Percentiles rank a stretch among this genome's conserved stretches.
Evolutionary conservation across 371 early-diverging fungal species (phyloP).

Genomic region (Apophysomyces trapeziformis): DNA sequence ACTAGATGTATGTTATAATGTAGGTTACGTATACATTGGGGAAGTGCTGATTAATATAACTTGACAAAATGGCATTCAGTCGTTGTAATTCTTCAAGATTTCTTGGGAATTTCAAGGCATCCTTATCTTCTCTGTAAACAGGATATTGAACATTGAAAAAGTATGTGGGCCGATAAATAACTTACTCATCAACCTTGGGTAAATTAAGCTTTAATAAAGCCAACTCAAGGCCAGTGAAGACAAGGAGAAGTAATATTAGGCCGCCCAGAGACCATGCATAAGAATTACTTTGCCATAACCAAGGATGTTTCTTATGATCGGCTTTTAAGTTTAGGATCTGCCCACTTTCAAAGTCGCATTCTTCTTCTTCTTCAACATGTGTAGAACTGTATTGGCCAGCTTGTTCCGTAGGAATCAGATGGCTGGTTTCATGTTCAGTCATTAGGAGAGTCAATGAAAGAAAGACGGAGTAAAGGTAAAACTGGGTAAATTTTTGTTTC

Average conservation of each 20-base stretch:
- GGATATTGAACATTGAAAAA: conserved; percentile 10
- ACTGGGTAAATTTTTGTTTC: too few species aligned
- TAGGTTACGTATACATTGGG: conserved; percentile 58
- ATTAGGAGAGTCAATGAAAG: conserved; percentile 7
- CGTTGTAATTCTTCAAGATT: conserved; percentile 58
- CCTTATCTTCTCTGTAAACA: conserved; percentile 52
- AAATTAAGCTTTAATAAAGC: conserved; percentile 38
- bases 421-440: conserved; percentile 13
- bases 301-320: conserved; percentile 21
- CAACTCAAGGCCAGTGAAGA: conserved; percentile 41
- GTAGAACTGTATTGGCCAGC: background rate
- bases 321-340: background rate
- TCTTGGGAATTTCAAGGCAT: conserved; percentile 60
- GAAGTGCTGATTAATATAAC: conserved; percentile 64
- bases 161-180: conserved; percentile 6
- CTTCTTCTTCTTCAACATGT: background rate
- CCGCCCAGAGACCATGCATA: conserved; percentile 45
- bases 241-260: conserved; percentile 32
- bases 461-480: background rate
- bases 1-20: conserved; percentile 63
- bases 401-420: conserved; percentile 18
- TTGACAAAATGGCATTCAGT: conserved; percentile 57
- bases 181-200: conserved; percentile 47
- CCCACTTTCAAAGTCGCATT: background rate
- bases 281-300: conserved; percentile 47